Conservation (phyloP, 2,329 filamentous ascomycete species). For the Trichoderma sp. region DNA sequence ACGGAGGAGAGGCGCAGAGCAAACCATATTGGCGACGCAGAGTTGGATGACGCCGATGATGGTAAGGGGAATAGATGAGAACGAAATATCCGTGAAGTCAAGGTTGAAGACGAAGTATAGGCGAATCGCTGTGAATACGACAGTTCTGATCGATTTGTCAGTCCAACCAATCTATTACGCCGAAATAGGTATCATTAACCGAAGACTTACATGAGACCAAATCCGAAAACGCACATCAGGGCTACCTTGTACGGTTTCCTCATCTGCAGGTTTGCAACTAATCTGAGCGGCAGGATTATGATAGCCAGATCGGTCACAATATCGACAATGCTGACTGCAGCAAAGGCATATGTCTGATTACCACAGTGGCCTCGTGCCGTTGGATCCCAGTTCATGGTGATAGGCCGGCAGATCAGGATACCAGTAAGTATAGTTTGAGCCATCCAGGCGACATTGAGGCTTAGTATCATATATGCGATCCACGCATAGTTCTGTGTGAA, state of each 20-base stretch:
- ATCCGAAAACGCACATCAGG: constrained; percentile 23
- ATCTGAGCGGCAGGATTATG: constrained; percentile 22
- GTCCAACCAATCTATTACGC: neutral
- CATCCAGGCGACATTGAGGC: constrained; percentile 23
- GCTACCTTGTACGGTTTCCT: constrained; percentile 23
- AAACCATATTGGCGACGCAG: constrained; percentile 25
- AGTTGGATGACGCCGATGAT: constrained; percentile 22
- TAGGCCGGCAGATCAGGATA: constrained; percentile 22
- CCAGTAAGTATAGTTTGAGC: constrained; percentile 25
- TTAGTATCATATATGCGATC: constrained; percentile 22
- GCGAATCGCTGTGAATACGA: constrained; percentile 23
- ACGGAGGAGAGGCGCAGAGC: constrained; percentile 23
- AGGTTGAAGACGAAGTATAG: constrained; percentile 23
- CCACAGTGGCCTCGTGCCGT: constrained; percentile 20
- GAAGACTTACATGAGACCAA: constrained; percentile 22
- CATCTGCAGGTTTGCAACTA: constrained; percentile 22
- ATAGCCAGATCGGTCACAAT: constrained; percentile 25
- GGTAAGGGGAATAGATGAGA: constrained; percentile 19
- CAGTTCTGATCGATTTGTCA: constrained; percentile 16
- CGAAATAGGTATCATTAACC: neutral
- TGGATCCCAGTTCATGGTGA: constrained; percentile 24
- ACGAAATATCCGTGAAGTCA: constrained; percentile 23
- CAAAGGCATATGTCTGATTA: constrained; percentile 20
- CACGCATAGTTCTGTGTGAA: constrained; percentile 22
- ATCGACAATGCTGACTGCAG: constrained; percentile 24